Conservation (phyloP, 1,284 basidiomycete species). For the Waitea zeae region DNA sequence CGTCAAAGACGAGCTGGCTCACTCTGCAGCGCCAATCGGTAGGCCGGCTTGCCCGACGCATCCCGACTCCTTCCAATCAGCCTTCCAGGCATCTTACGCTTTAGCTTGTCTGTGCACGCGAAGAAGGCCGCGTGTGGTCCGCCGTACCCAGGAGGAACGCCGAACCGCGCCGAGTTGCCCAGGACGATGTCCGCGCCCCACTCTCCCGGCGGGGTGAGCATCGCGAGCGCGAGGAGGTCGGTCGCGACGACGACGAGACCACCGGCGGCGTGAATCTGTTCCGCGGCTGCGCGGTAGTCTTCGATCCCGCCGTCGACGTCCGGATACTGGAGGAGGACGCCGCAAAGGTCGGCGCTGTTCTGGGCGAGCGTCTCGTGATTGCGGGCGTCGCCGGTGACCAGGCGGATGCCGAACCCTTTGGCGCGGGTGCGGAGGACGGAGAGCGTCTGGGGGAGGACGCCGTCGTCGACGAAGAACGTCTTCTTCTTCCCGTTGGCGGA, state of each 20-base stretch:
- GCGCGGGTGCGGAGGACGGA: slow-evolving; percentile 78
- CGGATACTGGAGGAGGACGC: slow-evolving; percentile 85
- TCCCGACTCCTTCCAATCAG: slow-evolving; percentile 87
- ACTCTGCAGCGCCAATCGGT: slow-evolving; percentile 90
- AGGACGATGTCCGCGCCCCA: slow-evolving; percentile 97
- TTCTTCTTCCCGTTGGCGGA: slow-evolving; percentile 56
- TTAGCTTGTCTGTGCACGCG: slow-evolving; percentile 81
- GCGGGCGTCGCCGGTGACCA: slow-evolving; percentile 58
- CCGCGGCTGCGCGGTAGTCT: slow-evolving; percentile 57
- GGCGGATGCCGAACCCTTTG: slow-evolving; percentile 76
- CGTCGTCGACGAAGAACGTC: slow-evolving; percentile 72
- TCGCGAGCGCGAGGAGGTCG: slow-evolving; percentile 84
- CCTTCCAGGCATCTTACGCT: slow-evolving; percentile 94
- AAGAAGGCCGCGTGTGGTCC: slow-evolving; percentile 95
- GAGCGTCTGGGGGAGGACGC: slow-evolving; percentile 75
- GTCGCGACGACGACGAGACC: slow-evolving; percentile 79
- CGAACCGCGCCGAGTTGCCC: slow-evolving; percentile 91
- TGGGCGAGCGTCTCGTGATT: slow-evolving; percentile 34
- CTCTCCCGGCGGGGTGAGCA: slow-evolving; percentile 93
- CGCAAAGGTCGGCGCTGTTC: slow-evolving; percentile 47
- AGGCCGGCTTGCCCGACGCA: slow-evolving; percentile 71
- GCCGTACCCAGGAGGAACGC: slow-evolving; percentile 82
- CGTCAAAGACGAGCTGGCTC: slow-evolving; percentile 15
- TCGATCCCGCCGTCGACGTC: slow-evolving; percentile 78
- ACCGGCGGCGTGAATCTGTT: slow-evolving; percentile 57